phyloP scores from a whole-genome alignment of 176 grass and related monocot species.

The Puccinellia tenuiflora region DNA sequence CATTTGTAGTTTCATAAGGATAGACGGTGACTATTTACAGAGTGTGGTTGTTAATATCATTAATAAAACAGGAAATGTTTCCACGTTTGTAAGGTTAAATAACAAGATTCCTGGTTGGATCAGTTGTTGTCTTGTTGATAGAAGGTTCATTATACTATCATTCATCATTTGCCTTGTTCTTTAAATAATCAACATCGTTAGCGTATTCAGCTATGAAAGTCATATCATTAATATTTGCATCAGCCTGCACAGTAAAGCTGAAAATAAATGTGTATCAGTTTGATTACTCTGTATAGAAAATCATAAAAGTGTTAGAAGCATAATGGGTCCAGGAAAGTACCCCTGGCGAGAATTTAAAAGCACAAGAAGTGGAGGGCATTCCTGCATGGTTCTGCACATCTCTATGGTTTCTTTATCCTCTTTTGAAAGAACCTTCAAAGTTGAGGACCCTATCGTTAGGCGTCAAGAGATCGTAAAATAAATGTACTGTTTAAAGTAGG shows the following conservation, averaged over 20 bases:
- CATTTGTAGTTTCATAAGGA: no score
- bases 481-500: not conserved
- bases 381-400: slow-evolving; percentile 63
- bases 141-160: slow-evolving; percentile 89
- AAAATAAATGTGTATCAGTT: slow-evolving; percentile 21
- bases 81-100: slow-evolving; percentile 79
- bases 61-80: slow-evolving; percentile 77
- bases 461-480: not conserved
- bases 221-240: slow-evolving; percentile 64
- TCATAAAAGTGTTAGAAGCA: not conserved
- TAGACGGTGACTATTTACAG: slow-evolving; percentile 35
- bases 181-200: slow-evolving; percentile 79
- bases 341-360: slow-evolving; percentile 65
- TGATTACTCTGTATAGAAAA: not conserved
- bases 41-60: slow-evolving; percentile 71
- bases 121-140: slow-evolving; percentile 36
- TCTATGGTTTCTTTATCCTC: no score
- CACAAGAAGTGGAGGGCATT: slow-evolving; percentile 83
- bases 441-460: not conserved
- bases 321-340: slow-evolving; percentile 35
- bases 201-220: slow-evolving; percentile 72
- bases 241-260: slow-evolving; percentile 89
- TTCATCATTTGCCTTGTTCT: slow-evolving; percentile 62
- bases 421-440: slow-evolving; percentile 63
- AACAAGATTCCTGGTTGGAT: slow-evolving; percentile 57